phyloP scores from a whole-genome alignment of 208 protist genomes.

The Novymonas esmeraldas region DNA sequence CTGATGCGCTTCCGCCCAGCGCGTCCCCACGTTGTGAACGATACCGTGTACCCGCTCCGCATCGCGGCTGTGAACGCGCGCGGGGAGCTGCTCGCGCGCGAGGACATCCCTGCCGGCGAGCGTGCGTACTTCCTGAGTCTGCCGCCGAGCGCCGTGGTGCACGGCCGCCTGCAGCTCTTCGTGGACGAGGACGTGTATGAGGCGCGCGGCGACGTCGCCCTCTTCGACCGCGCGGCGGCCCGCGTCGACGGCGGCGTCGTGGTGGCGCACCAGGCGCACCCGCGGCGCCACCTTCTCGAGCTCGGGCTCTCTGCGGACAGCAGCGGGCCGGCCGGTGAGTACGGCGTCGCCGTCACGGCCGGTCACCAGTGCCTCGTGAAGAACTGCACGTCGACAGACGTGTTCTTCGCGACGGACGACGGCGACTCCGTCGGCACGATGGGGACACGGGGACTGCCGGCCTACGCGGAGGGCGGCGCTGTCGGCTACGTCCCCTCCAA shows the following conservation, averaged over 20 bases:
- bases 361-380: constrained; percentile 27
- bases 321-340: constrained; percentile 18
- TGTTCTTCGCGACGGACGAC: constrained; percentile 31
- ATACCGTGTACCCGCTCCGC: constrained; percentile 26
- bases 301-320: constrained; percentile 22
- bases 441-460: constrained; percentile 19
- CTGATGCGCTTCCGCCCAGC: constrained; percentile 23
- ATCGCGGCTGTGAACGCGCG: constrained; percentile 22
- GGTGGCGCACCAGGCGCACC: constrained; percentile 18
- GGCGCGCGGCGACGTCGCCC: constrained; percentile 12
- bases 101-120: constrained; percentile 12
- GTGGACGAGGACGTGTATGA: constrained; percentile 24
- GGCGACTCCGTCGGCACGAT: constrained; percentile 32
- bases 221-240: constrained; percentile 29
- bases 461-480: neutral
- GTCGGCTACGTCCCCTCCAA: constrained; percentile 36
- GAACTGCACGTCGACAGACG: constrained; percentile 30
- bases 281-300: constrained; percentile 30
- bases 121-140: constrained; percentile 26
- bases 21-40: constrained; percentile 26
- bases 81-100: constrained; percentile 19
- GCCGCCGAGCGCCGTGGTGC: constrained; percentile 11
- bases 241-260: constrained; percentile 13
- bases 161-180: constrained; percentile 11
- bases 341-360: constrained; percentile 25